These are phyloP conservation scores for Paulinella micropora DNA, from an alignment of 78 protist genomes.

Conservation along the genomic window DNA sequence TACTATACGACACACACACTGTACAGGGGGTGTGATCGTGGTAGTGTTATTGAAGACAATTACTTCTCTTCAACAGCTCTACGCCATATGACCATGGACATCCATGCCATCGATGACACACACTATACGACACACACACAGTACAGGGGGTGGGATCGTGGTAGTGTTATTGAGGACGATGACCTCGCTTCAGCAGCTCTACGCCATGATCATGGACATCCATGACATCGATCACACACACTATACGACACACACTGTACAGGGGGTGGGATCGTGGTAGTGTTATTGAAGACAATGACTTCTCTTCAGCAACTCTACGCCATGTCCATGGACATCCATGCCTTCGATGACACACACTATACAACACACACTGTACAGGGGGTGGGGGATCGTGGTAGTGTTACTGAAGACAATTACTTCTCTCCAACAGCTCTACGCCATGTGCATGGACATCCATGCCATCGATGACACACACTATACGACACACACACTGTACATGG, in stretches of 20 bases:
- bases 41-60: slow-evolving; percentile 59
- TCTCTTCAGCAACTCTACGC: slow-evolving; percentile 73
- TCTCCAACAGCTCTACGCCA: slow-evolving; percentile 67
- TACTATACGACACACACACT: too few species aligned
- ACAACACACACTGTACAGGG: too few species aligned
- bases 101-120: too few species aligned
- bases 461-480: too few species aligned
- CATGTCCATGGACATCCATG: slow-evolving; percentile 73
- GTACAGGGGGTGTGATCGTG: slow-evolving; percentile 92
- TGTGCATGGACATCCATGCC: slow-evolving; percentile 70
- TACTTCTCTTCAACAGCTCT: slow-evolving; percentile 69
- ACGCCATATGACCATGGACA: slow-evolving; percentile 65
- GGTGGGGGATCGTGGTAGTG: slow-evolving; percentile 76
- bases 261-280: slow-evolving; percentile 85
- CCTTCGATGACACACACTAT: too few species aligned
- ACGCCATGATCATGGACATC: slow-evolving; percentile 73
- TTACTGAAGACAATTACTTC: slow-evolving; percentile 68
- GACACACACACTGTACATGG: too few species aligned
- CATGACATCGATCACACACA: too few species aligned
- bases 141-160: slow-evolving; percentile 93
- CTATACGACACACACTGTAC: too few species aligned
- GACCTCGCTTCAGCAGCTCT: slow-evolving; percentile 70
- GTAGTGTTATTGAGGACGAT: slow-evolving; percentile 57
- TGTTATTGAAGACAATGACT: slow-evolving; percentile 62
- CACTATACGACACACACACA: too few species aligned